A percentile compares a stretch with the other conserved stretches of the same genome.
Conservation (phyloP, 2,329 filamentous ascomycete species). For the Ophidiomyces ophidiicola region DNA sequence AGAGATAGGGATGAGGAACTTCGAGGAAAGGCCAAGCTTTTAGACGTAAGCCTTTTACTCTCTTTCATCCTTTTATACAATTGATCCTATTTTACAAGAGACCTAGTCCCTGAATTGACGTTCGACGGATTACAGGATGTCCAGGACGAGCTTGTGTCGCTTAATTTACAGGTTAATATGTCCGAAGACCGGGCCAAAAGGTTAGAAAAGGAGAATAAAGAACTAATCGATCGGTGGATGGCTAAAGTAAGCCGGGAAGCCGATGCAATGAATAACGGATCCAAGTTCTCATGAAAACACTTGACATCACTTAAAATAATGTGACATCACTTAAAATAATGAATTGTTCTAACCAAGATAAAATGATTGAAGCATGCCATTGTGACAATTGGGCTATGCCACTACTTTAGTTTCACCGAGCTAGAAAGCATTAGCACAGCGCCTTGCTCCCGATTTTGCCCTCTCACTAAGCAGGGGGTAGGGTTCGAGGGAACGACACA, state of each 20-base stretch:
- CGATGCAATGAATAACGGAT: constrained; percentile 64
- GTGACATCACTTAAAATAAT: background rate
- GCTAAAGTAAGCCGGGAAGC: constrained; percentile 73
- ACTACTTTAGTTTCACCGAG: too few relatives aligned
- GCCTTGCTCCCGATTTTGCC: too few relatives aligned
- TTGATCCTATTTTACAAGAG: too few relatives aligned
- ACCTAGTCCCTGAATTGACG: too few relatives aligned
- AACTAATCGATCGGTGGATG: constrained; percentile 87
- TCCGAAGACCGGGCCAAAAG: constrained; percentile 63
- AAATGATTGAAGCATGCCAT: too few relatives aligned
- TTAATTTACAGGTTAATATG: constrained; percentile 80
- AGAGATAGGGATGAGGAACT: constrained; percentile 79
- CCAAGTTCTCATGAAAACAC: constrained; percentile 37
- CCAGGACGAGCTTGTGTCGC: constrained; percentile 81
- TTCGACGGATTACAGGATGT: constrained; percentile 53
- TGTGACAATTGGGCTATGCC: too few relatives aligned
- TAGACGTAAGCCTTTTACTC: constrained; percentile 46
- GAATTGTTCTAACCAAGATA: too few relatives aligned
- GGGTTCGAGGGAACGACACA: too few relatives aligned
- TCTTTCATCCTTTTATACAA: too few relatives aligned
- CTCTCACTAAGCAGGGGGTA: too few relatives aligned
- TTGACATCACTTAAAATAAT: background rate
- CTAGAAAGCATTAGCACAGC: too few relatives aligned
- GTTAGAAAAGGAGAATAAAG: constrained; percentile 70
- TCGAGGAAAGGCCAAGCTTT: constrained; percentile 66